phyloP scores from a whole-genome alignment of 2,329 filamentous ascomycete species.

The Dryadomyces quercivorus region DNA sequence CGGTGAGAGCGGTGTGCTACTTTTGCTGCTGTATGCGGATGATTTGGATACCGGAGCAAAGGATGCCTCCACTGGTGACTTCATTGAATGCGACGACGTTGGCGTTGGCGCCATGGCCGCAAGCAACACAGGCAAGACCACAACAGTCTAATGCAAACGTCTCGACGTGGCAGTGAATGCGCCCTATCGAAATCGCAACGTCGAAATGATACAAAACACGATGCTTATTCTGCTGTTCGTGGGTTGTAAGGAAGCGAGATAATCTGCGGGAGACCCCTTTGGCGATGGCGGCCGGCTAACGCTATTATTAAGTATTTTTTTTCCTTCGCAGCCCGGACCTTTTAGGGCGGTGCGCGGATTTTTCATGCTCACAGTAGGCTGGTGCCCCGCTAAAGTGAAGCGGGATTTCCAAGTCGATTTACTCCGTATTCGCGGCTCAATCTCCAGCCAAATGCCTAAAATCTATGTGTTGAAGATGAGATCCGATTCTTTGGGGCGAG shows the following conservation, averaged over 20 bases:
- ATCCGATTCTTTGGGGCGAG: not conserved
- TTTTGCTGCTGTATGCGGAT: conserved; percentile 6
- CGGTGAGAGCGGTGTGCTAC: conserved; percentile 9
- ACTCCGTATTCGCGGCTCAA: not conserved
- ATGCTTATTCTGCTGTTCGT: not conserved
- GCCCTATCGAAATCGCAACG: not conserved
- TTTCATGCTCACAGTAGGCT: conserved; percentile 5
- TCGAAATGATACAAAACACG: not conserved
- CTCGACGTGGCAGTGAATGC: not conserved
- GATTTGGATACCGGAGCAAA: not conserved
- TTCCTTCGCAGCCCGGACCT: conserved; percentile 5
- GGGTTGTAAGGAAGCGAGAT: conserved; percentile 2
- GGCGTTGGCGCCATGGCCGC: conserved; percentile 9
- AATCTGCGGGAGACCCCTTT: conserved; percentile 6
- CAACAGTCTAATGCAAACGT: not conserved
- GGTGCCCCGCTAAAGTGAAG: conserved; percentile 9
- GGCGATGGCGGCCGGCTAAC: conserved; percentile 8
- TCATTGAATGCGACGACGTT: conserved; percentile 4
- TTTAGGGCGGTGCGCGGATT: conserved; percentile 11
- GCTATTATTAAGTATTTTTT: conserved; percentile 12
- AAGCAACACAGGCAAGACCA: conserved; percentile 1
- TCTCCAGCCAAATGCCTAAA: not conserved
- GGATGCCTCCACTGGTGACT: conserved; percentile 1
- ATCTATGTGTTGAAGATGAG: not conserved
- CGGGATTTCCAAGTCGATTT: not conserved